Conservation (phyloP, 306 rosid genomes). For the Vachellia collinsii region DNA sequence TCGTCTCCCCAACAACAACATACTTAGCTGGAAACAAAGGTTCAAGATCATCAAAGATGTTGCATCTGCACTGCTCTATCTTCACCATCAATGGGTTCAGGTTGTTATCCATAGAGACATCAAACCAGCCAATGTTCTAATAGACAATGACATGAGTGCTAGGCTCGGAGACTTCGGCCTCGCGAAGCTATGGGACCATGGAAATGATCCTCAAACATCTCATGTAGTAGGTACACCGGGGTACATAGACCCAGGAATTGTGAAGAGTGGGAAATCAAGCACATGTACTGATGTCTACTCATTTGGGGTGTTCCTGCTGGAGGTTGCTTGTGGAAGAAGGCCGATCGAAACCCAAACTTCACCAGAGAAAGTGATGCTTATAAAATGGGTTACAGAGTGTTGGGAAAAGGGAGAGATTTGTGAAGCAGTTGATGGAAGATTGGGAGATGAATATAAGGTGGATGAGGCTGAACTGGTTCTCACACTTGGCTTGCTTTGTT, state of each 20-base stretch:
- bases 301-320: not conserved
- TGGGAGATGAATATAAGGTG: not conserved
- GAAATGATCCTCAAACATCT: not conserved
- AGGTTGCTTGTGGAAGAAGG: not conserved
- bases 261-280: not conserved
- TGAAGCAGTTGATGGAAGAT: not conserved
- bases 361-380: not conserved
- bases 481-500: not conserved
- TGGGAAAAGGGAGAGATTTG: not conserved
- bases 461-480: not conserved
- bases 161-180: not conserved
- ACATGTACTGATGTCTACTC: not conserved
- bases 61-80: no score
- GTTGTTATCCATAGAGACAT: no score
- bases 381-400: not conserved
- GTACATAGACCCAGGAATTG: not conserved
- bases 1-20: not conserved
- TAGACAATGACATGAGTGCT: not conserved
- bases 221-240: not conserved
- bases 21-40: not conserved
- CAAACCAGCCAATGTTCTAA: not conserved
- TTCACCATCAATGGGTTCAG: no score
- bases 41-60: no score
- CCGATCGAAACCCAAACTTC: not conserved
- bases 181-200: not conserved